Conservation (phyloP, 306 rosid species). For the Argentina anserina region DNA sequence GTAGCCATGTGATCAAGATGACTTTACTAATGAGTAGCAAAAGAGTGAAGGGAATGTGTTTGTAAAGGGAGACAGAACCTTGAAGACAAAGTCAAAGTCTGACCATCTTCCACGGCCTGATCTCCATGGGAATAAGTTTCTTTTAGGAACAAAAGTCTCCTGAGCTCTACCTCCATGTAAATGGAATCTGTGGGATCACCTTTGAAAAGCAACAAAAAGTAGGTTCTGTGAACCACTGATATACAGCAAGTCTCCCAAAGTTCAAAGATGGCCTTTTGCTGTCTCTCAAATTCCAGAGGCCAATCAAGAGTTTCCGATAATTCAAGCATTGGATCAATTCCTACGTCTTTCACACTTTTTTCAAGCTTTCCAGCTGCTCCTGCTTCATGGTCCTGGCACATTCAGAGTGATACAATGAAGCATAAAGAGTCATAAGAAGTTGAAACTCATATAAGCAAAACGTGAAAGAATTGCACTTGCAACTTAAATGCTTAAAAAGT, state of each 20-base stretch:
- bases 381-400: constrained; percentile 47
- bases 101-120: constrained; percentile 51
- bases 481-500: neutral
- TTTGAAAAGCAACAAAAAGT: constrained; percentile 90
- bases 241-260: constrained; percentile 88
- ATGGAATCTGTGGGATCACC: constrained; percentile 90
- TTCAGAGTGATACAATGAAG: constrained; percentile 11
- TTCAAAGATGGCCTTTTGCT: constrained; percentile 65
- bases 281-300: constrained; percentile 78
- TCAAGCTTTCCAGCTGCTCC: constrained; percentile 27
- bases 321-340: constrained; percentile 59
- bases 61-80: constrained; percentile 49
- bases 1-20: neutral
- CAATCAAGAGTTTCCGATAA: constrained; percentile 60
- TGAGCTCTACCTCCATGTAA: constrained; percentile 90
- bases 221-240: constrained; percentile 90
- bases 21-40: neutral
- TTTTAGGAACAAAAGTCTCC: constrained; percentile 78
- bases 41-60: neutral
- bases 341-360: constrained; percentile 53
- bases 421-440: neutral
- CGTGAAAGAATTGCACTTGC: neutral
- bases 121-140: constrained; percentile 63
- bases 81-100: constrained; percentile 55
- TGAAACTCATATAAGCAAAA: neutral